Conservation (phyloP, 768 basidiomycete genomes). For the Mycena crocata region DNA sequence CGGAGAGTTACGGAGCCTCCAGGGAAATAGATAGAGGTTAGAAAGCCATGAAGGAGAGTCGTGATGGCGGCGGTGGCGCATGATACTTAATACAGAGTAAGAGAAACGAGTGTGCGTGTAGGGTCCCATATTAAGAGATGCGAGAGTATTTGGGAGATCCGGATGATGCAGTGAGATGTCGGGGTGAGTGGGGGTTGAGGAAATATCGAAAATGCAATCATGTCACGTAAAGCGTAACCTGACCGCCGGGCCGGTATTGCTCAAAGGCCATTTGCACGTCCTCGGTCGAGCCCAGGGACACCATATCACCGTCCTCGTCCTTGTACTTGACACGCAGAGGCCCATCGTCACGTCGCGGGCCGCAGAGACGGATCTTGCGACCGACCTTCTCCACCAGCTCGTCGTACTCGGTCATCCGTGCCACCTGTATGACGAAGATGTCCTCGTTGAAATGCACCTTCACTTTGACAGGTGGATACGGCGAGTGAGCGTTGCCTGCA, state of each 20-base stretch:
- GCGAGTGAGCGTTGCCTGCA: slow-evolving; percentile 35
- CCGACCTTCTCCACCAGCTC: slow-evolving; percentile 92
- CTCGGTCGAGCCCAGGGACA: slow-evolving; percentile 89
- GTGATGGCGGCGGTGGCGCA: slow-evolving; percentile 20
- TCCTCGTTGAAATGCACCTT: slow-evolving; percentile 97
- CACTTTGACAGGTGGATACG: slow-evolving; percentile 76
- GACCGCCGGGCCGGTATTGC: slow-evolving; percentile 80
- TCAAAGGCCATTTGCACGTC: slow-evolving; percentile 97
- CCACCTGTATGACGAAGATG: slow-evolving; percentile 94
- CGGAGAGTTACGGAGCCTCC: slow-evolving; percentile 30
- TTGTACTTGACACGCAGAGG: slow-evolving; percentile 88
- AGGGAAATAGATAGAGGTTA: slow-evolving; percentile 34
- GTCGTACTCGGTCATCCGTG: slow-evolving; percentile 79
- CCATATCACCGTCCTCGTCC: slow-evolving; percentile 94
- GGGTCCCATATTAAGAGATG: slow-evolving; percentile 43
- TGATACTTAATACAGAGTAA: slow-evolving; percentile 35
- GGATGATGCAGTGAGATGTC: slow-evolving; percentile 22
- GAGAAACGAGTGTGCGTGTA: slow-evolving; percentile 30
- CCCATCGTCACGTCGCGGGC: slow-evolving; percentile 82
- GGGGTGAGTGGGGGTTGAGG: slow-evolving; percentile 33
- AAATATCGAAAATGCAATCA: slow-evolving; percentile 48
- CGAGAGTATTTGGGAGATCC: slow-evolving; percentile 40
- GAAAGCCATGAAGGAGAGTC: slow-evolving; percentile 28
- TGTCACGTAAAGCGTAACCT: slow-evolving; percentile 85
- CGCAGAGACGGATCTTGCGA: slow-evolving; percentile 93